Conservation (phyloP, 2,329 filamentous ascomycete species). For the Emergomyces orientalis region DNA sequence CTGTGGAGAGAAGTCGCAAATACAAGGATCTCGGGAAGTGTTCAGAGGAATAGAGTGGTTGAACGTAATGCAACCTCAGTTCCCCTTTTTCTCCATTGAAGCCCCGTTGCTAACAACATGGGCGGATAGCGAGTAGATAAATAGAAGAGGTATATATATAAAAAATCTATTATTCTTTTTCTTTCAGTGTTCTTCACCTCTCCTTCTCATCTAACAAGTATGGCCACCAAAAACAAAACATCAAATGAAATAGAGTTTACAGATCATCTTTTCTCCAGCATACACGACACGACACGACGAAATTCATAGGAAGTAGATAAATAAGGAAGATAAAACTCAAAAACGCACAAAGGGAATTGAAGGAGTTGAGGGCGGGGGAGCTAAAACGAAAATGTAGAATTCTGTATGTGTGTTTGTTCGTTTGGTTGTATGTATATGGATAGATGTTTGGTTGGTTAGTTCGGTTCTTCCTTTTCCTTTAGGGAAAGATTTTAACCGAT, state of each 20-base stretch:
- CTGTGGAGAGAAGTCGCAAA: neutral
- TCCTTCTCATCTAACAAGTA: neutral
- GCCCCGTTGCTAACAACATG: neutral
- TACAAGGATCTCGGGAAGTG: neutral
- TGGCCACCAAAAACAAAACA: neutral
- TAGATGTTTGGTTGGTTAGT: neutral
- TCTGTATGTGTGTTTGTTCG: neutral
- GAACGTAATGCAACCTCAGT: too few relatives aligned
- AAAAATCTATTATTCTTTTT: neutral
- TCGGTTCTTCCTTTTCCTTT: neutral
- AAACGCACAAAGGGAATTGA: neutral
- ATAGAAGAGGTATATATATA: neutral
- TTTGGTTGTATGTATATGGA: neutral
- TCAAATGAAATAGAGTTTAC: neutral
- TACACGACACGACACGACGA: neutral
- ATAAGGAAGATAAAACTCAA: too few relatives aligned
- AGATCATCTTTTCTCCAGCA: neutral
- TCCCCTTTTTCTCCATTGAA: too few relatives aligned
- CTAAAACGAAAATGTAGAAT: neutral
- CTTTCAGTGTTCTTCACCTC: neutral
- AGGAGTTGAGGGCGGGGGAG: neutral
- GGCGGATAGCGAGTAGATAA: neutral
- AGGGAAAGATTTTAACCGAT: slow-evolving; percentile 63
- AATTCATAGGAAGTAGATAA: neutral
- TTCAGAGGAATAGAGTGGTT: too few relatives aligned